These are phyloP conservation scores for Malassezia cuniculi DNA, from an alignment of 1,284 basidiomycete genomes.

Conservation along the genomic window DNA sequence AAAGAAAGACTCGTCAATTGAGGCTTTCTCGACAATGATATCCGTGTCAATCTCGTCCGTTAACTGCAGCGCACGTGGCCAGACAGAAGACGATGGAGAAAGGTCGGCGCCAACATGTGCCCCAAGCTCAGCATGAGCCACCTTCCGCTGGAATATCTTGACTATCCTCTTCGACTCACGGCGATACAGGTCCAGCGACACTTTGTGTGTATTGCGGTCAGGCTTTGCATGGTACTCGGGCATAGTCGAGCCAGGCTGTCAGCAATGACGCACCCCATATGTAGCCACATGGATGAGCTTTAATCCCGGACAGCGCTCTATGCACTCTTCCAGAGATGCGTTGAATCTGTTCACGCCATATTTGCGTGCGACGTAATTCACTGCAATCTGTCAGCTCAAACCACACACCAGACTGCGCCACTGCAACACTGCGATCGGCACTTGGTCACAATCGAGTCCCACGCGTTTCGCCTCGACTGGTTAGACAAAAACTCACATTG, in stretches of 20 bases:
- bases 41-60: slow-evolving; percentile 8
- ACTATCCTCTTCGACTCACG: slow-evolving; percentile 80
- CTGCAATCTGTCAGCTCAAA: slow-evolving; percentile 62
- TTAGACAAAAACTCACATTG: slow-evolving; percentile 48
- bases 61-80: too few relatives aligned
- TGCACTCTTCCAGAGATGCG: slow-evolving; percentile 48
- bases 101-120: slow-evolving; percentile 52
- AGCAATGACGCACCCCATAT: slow-evolving; percentile 49
- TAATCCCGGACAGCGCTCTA: slow-evolving; percentile 71
- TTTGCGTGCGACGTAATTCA: slow-evolving; percentile 85
- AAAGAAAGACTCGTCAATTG: slow-evolving; percentile 51
- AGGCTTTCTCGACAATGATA: slow-evolving; percentile 48
- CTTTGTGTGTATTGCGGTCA: slow-evolving; percentile 81
- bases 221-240: slow-evolving; percentile 70
- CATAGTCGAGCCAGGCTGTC: slow-evolving; percentile 64
- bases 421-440: slow-evolving; percentile 79
- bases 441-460: slow-evolving; percentile 55
- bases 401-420: slow-evolving; percentile 55
- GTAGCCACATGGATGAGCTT: slow-evolving; percentile 85
- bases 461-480: slow-evolving; percentile 66
- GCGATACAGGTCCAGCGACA: slow-evolving; percentile 84
- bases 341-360: slow-evolving; percentile 65
- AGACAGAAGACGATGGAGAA: neutral
- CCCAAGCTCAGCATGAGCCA: slow-evolving; percentile 56
- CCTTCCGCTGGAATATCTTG: slow-evolving; percentile 52